These are phyloP conservation scores for Grigorovia yakushimaensis DNA, from an alignment of 805 yeast species.

Conservation along the genomic window DNA sequence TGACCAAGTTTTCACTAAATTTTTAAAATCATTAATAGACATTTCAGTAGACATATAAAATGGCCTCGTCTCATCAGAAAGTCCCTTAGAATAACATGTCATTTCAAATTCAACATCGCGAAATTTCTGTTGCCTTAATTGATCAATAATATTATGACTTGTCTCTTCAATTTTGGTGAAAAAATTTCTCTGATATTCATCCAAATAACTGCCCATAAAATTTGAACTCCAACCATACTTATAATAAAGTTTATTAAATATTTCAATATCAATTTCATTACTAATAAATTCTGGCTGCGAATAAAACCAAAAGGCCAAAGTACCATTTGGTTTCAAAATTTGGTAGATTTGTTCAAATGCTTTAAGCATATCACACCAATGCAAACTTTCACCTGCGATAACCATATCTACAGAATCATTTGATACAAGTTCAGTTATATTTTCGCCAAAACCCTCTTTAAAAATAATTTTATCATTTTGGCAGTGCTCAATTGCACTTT, in stretches of 20 bases:
- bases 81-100: neutral
- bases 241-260: constrained; percentile 43
- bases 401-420: constrained; percentile 39
- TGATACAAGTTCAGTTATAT: constrained; percentile 4
- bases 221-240: constrained; percentile 42
- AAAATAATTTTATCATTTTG: neutral
- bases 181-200: constrained; percentile 54
- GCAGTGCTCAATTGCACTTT: constrained; percentile 25
- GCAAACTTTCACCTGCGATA: constrained; percentile 65
- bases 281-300: constrained; percentile 47
- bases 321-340: constrained; percentile 49
- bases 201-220: constrained; percentile 59
- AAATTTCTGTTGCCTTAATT: constrained; percentile 21
- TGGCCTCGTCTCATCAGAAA: constrained; percentile 14
- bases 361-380: constrained; percentile 53
- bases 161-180: constrained; percentile 6
- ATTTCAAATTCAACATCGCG: constrained; percentile 31
- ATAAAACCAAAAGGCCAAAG: constrained; percentile 65
- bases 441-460: constrained; percentile 6
- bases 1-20: constrained; percentile 57
- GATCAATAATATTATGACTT: constrained; percentile 17
- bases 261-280: constrained; percentile 33
- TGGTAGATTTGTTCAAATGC: constrained; percentile 42
- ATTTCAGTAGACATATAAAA: constrained; percentile 29
- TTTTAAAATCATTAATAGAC: constrained; percentile 37